Conservation (phyloP, 2,329 filamentous ascomycete species). For the Trichoderma oligosporum region DNA sequence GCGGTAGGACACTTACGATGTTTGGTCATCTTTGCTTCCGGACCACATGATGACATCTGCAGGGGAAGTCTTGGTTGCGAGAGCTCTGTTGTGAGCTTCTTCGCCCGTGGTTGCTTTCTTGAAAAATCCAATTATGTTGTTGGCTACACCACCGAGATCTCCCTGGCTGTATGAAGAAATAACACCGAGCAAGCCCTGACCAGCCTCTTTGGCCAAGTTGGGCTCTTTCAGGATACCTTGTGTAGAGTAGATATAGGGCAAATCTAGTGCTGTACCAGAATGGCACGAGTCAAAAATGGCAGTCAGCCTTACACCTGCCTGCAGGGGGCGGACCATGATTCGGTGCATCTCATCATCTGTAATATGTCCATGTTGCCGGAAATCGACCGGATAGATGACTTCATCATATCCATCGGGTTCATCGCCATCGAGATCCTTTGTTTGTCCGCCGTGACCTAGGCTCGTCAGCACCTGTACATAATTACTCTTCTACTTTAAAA, state of each 20-base stretch:
- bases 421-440: slow-evolving; percentile 72
- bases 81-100: slow-evolving; percentile 73
- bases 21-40: slow-evolving; percentile 94
- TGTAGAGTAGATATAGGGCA: slow-evolving; percentile 67
- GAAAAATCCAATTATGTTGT: slow-evolving; percentile 74
- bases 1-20: slow-evolving; percentile 82
- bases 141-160: slow-evolving; percentile 78
- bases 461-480: not conserved
- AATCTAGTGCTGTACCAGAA: slow-evolving; percentile 61
- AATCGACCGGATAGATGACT: slow-evolving; percentile 81
- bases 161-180: slow-evolving; percentile 61
- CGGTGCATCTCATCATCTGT: slow-evolving; percentile 80
- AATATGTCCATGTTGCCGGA: slow-evolving; percentile 73
- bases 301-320: slow-evolving; percentile 55
- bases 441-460: slow-evolving; percentile 76
- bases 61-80: slow-evolving; percentile 86
- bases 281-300: slow-evolving; percentile 65
- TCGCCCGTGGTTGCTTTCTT: slow-evolving; percentile 84
- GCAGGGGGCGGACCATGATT: slow-evolving; percentile 61
- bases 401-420: slow-evolving; percentile 80
- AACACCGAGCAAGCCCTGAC: slow-evolving; percentile 58
- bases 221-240: slow-evolving; percentile 66
- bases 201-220: slow-evolving; percentile 64
- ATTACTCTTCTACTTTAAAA: too few species aligned
- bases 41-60: slow-evolving; percentile 98